Base-by-base conservation (phyloP, 2,329 filamentous ascomycete genomes). In the Trichoderma sp. region DNA sequence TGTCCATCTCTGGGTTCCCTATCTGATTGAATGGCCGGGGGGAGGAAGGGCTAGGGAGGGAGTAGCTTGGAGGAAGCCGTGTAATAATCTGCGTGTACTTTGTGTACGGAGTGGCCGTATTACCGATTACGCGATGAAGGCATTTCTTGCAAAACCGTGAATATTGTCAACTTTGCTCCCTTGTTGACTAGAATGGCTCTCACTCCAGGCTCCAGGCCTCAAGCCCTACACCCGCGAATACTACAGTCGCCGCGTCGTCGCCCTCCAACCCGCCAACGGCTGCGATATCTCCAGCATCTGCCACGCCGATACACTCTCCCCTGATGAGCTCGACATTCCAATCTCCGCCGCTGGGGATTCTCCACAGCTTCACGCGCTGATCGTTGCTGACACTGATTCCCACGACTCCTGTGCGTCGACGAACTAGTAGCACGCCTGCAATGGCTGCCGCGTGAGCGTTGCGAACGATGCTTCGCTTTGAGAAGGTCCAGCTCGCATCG, bases 381-480 rank as follows among this genome's bases (percentile, higher is more conserved):
- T 91, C 89, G 73, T 90, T 91, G 76, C 89, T 87, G 36, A 84
- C 82, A 9, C 82, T 87, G 32, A 85, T 81, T 17, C 85, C 79
- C 15, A 75, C 58, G n/a, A 71, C 73, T 70, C 73, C 73, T 17
- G 28, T 20, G 59, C 13, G 69, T 71, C 5, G 74, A 9, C 74
- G 74, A 13, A 84, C 68, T 20, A 88, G 76, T 4, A 79, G 79
- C 1, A 88, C 74, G 0, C 87, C 88, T 20, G 92, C 94, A 58
- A 95, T 84, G 2, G 92, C 91, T 1, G 92, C 92, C 0, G 91
- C 89, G 76, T 96, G 93, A 0, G 92, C 91, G 2, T 85, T 84
- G 26, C 77, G 76, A 20, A 81, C 76, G 28, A 81, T 75, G 12
- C 75, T 73, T 30, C 78, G 75, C 23, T 64, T 71, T 9, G 71